phyloP scores from a whole-genome alignment of 1,284 basidiomycete species.

The Leccinum fallax region DNA sequence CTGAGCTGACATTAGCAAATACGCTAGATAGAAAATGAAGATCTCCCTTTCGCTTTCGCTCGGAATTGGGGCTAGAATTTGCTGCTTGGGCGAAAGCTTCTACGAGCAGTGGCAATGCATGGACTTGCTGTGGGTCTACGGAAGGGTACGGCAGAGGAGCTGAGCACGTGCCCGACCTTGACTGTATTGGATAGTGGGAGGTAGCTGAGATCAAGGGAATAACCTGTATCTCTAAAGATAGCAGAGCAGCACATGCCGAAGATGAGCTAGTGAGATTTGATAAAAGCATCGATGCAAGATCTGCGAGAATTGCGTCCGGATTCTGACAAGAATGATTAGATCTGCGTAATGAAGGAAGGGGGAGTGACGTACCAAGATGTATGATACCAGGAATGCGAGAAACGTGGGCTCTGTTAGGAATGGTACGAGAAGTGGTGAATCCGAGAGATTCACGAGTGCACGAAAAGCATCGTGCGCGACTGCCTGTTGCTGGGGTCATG shows the following conservation, averaged over 20 bases:
- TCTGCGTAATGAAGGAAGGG: constrained; percentile 13
- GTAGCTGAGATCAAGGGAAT: constrained; percentile 48
- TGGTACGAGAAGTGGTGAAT: constrained; percentile 72
- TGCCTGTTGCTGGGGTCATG: constrained; percentile 49
- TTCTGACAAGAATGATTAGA: constrained; percentile 54
- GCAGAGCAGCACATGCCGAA: constrained; percentile 65
- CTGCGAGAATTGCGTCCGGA: constrained; percentile 86
- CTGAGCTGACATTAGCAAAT: constrained; percentile 87
- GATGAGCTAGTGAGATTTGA: constrained; percentile 91
- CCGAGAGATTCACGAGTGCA: constrained; percentile 92
- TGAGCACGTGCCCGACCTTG: constrained; percentile 71
- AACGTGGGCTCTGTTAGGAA: constrained; percentile 78
- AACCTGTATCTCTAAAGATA: constrained; percentile 70
- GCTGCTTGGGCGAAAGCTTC: constrained; percentile 86
- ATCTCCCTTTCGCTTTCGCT: constrained; percentile 67
- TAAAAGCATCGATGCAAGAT: constrained; percentile 94
- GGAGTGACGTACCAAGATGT: constrained; percentile 77
- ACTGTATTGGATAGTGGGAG: constrained; percentile 65
- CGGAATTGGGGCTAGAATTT: constrained; percentile 47
- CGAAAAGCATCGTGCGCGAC: constrained; percentile 96
- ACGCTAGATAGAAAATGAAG: constrained; percentile 91
- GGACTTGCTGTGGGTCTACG: constrained; percentile 55
- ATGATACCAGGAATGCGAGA: constrained; percentile 84
- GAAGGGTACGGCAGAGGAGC: constrained; percentile 65
- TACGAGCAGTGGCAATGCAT: constrained; percentile 75